Evolutionary conservation across 176 grass and related monocot species (phyloP).

Genomic region (Triticum turgidum): DNA sequence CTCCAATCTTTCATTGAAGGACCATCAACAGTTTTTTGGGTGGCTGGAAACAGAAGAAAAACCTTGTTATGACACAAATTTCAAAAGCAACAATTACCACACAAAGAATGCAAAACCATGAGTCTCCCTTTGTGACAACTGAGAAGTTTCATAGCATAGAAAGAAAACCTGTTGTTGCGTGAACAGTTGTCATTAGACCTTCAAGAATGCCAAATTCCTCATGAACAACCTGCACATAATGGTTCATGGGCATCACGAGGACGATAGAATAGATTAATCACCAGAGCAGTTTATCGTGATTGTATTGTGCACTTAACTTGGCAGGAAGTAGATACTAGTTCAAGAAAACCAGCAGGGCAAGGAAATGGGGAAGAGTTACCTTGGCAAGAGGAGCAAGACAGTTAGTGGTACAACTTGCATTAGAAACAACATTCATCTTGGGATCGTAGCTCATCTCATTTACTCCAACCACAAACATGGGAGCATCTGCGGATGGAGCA

Average conservation of each 20-base stretch:
- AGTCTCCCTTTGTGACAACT: background rate
- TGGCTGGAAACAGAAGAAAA: constrained; percentile 54
- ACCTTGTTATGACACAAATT: constrained; percentile 7
- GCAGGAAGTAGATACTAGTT: constrained; percentile 14
- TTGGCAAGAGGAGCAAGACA: constrained; percentile 99
- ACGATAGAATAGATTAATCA: constrained; percentile 23
- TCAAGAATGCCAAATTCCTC: constrained; percentile 97
- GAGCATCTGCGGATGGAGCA: constrained; percentile 92
- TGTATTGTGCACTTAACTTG: background rate
- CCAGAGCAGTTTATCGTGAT: constrained; percentile 1
- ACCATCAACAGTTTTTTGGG: constrained; percentile 97
- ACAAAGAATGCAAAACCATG: background rate
- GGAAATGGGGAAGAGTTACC: constrained; percentile 27
- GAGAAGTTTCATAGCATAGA: constrained; percentile 1
- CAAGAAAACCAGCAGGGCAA: background rate
- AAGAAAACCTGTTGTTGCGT: constrained; percentile 92
- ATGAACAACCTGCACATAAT: constrained; percentile 77
- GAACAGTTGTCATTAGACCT: constrained; percentile 99
- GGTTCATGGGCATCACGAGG: constrained; percentile 13
- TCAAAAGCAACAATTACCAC: background rate
- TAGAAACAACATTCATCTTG: constrained; percentile 95
- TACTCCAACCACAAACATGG: constrained; percentile 99
- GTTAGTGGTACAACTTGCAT: constrained; percentile 97
- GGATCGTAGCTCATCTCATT: constrained; percentile 82
- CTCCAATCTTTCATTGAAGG: constrained; percentile 98